Base-by-base conservation (phyloP, 2,329 filamentous ascomycete genomes). In the Xylaria sp. region DNA sequence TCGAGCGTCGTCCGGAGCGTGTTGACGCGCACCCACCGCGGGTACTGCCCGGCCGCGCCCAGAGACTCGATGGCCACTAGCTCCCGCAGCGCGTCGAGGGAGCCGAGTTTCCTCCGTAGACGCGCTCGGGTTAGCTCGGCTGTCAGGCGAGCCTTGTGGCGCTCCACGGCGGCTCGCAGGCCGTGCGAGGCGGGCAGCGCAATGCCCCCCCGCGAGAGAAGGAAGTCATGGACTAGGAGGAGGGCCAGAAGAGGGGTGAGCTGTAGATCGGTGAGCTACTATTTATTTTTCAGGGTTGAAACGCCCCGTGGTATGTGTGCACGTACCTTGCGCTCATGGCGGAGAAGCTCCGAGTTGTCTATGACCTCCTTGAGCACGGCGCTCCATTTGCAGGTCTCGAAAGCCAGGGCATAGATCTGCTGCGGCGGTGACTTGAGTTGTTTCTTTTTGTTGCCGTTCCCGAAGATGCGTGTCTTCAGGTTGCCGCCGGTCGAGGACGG, bases 11-110 rank as follows among this genome's bases (percentile, higher is more conserved):
- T 89, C 68, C 87, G 89, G 11, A 97, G 78, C 0, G 88, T 87
- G 73, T 98, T 99, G 64, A 98, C 82, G 1, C 95, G 87, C 40
- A 97, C 87, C 95, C 95, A 99, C 55, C 95, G 87, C n/a, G 93
- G 93, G 72, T 94, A 90, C 0, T 74, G 74, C 1, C 74, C 70
- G 33, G 83, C 78, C 63, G 84, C 79, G 25, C 82, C 79, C 5
- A 82, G 78, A 7, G 79, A 79, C 19, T 81, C 80, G 31, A 79
- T 74, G 60, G 87, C 82, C 54, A 92, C 77, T 59, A 85, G 79
- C 25, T 81, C 79, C 43, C 83, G 84, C 55, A 97, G 81, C 0
- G 84, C 84, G 3, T 90, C 87, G 1, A 96, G 65, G 0, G 90
- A 87, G 0, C 87, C 79, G 54, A 89, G 87, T 40, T 88, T 90